A percentile compares a stretch with the other conserved stretches of the same genome.
Conservation (phyloP, 495 filamentous ascomycete species). For the Extremus antarcticus region DNA sequence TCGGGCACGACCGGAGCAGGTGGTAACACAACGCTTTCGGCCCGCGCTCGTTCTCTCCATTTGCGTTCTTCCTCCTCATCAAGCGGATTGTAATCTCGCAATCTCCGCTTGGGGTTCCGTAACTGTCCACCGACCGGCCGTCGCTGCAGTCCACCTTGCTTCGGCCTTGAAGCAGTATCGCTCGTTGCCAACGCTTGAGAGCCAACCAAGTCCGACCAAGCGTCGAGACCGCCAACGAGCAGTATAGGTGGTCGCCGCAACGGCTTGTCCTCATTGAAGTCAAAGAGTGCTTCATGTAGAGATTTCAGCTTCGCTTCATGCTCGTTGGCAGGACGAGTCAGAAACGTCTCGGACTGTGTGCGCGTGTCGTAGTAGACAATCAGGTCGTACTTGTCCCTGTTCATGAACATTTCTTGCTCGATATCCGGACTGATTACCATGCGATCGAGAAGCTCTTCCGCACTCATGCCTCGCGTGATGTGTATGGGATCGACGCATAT, state of each 20-base stretch:
- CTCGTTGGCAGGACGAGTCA: constrained; percentile 21
- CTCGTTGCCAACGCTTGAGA: constrained; percentile 51
- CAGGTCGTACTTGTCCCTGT: constrained; percentile 68
- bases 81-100: constrained; percentile 48
- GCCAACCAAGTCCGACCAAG: constrained; percentile 75
- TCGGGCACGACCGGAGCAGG: constrained; percentile 34
- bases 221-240: constrained; percentile 68
- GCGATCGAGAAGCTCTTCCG: constrained; percentile 70
- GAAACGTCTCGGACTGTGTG: constrained; percentile 41
- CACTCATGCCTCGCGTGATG: constrained; percentile 66
- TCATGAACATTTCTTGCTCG: constrained; percentile 65
- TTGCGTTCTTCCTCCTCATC: constrained; percentile 50
- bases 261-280: constrained; percentile 70
- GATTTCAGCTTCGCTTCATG: constrained; percentile 52
- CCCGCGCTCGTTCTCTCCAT: constrained; percentile 48
- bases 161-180: constrained; percentile 43
- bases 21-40: constrained; percentile 42
- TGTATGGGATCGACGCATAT: constrained; percentile 87
- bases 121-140: constrained; percentile 37
- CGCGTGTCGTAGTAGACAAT: constrained; percentile 83
- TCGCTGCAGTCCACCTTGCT: constrained; percentile 40
- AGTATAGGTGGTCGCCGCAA: constrained; percentile 62
- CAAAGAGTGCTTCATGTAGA: constrained; percentile 66
- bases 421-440: constrained; percentile 65
- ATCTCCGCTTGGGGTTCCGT: constrained; percentile 43